Evolutionary conservation across 306 rosid species (phyloP), one percentile per base, ranked within the genome.

Genomic region (Prosopis cineraria): DNA sequence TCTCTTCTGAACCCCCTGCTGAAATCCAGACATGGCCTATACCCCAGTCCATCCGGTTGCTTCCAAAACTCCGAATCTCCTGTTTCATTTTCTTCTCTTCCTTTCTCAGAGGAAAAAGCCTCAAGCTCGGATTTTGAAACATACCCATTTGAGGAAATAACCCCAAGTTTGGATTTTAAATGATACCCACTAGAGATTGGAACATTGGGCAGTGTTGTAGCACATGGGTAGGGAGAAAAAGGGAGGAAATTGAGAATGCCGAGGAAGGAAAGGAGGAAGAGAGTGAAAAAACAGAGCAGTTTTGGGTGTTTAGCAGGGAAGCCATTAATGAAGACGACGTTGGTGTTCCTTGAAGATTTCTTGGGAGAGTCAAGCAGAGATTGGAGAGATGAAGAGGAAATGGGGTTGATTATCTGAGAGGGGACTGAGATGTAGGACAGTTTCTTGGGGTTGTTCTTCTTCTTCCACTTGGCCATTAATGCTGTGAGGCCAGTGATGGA

Each of bases 381-480:
- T 52, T 88, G 95, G 40, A 94, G 73, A 68, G 98, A 94, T 70
- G 97, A 88, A 0, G 97, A 85, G 39, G 98, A 89, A 7, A 94
- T 64, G 48, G 97, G 89, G 64, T 83, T 90, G 80, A 94, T 94
- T 36, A 94, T 88, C 84, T 91, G 97, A 44, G 98, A 92, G 16
- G 98, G 98, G 37, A 95, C 98, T 3, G 98, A 89, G 79, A 95
- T 95, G 93, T 87, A 95, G 0, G 93, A 91, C 3, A 91, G 70
- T 81, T 88, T 90, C 89, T 85, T 90, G 36, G 88, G 84, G 50
- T 73, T 83, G 80, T 29, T 60, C 40, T 85, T 86, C 67, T 84
- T 86, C 82, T 92, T 94, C 5, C 85, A 86, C 84, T 85, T 88
- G 10, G 91, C 97, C 97, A 91, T 93, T 30, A 64, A 13, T 12